phyloP scores from a whole-genome alignment of 192 early-diverging fungal genomes.

The Thamnidium elegans region DNA sequence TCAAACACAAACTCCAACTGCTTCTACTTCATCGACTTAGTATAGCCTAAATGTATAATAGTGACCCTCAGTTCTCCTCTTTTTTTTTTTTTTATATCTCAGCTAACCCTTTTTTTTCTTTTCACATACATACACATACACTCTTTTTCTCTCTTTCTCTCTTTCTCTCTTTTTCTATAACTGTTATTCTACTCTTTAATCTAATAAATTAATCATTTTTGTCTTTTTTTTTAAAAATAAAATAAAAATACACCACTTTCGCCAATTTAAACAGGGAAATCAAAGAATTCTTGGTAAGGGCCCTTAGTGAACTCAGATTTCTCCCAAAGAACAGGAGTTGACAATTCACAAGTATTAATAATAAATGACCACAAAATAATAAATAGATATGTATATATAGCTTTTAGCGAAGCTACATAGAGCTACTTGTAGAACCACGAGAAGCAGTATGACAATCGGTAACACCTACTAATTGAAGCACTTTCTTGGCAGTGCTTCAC shows the following conservation, averaged over 20 bases:
- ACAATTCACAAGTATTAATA: too few relatives aligned
- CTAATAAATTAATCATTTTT: too few relatives aligned
- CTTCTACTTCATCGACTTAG: background rate
- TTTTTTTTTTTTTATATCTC: background rate
- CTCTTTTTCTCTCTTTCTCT: too few relatives aligned
- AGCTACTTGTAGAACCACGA: conserved; percentile 93
- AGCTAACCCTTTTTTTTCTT: too few relatives aligned
- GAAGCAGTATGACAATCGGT: conserved; percentile 94
- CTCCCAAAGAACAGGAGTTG: conserved; percentile 28
- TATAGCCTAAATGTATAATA: conserved; percentile 14
- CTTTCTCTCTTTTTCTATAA: too few relatives aligned
- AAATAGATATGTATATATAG: conserved; percentile 85
- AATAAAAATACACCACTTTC: too few relatives aligned
- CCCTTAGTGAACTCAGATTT: conserved; percentile 60
- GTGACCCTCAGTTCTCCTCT: background rate
- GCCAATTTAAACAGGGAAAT: background rate
- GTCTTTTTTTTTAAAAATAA: too few relatives aligned
- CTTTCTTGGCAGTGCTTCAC: conserved; percentile 98
- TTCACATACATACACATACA: too few relatives aligned
- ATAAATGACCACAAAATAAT: too few relatives aligned
- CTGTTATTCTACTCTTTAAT: too few relatives aligned
- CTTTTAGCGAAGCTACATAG: conserved; percentile 99
- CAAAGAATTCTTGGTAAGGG: background rate
- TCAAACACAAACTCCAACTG: conserved; percentile 1
- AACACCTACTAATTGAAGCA: conserved; percentile 93